Conservation (phyloP, 495 filamentous ascomycete genomes). For the Penicillium riverlandense region DNA sequence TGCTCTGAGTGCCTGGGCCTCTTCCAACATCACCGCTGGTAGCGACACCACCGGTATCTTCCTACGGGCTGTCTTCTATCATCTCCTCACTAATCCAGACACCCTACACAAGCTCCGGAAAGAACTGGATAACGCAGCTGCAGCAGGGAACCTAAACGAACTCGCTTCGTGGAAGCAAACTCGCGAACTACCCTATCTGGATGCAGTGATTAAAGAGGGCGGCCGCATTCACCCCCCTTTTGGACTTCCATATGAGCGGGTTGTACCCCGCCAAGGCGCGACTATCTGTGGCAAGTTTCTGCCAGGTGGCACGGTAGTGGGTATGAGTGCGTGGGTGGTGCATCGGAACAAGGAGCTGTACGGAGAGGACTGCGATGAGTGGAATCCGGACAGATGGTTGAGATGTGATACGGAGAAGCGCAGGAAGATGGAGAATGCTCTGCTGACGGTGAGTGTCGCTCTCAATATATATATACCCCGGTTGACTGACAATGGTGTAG, state of each 20-base stretch:
- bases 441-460: constrained; percentile 15
- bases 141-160: not conserved
- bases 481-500: constrained; percentile 3
- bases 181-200: constrained; percentile 27
- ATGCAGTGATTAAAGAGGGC: constrained; percentile 49
- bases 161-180: constrained; percentile 27
- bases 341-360: constrained; percentile 11
- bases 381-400: constrained; percentile 22
- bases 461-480: no score
- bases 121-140: no score
- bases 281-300: constrained; percentile 13
- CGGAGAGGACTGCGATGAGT: constrained; percentile 17
- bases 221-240: constrained; percentile 45
- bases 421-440: constrained; percentile 5
- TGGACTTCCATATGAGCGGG: constrained; percentile 27
- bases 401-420: not conserved
- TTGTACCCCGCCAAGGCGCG: constrained; percentile 26
- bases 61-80: constrained; percentile 26
- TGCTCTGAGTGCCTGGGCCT: constrained; percentile 7
- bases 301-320: constrained; percentile 12
- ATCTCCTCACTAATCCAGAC: constrained; percentile 24
- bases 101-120: not conserved
- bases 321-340: constrained; percentile 12
- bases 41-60: constrained; percentile 38
- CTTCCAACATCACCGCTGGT: constrained; percentile 36